phyloP scores from a whole-genome alignment of 768 basidiomycete species.

The Auriscalpium microsporum region DNA sequence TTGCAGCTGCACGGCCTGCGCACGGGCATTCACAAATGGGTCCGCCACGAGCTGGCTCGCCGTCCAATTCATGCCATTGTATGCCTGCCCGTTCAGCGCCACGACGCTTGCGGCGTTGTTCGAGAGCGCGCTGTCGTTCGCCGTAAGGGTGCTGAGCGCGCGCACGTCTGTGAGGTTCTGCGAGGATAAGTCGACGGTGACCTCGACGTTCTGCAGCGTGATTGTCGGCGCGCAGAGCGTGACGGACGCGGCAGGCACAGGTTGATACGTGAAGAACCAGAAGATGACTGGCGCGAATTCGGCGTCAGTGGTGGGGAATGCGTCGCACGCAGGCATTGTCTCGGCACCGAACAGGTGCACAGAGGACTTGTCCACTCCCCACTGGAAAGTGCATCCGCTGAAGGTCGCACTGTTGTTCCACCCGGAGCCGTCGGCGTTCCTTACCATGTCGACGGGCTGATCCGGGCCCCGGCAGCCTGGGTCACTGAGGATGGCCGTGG shows the following conservation, averaged over 20 bases:
- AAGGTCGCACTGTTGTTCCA: conserved; percentile 39
- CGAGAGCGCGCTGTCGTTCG: conserved; percentile 29
- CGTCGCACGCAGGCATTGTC: conserved; percentile 12
- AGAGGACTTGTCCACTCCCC: conserved; percentile 31
- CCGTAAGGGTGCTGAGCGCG: conserved; percentile 30
- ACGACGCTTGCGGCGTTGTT: conserved; percentile 28
- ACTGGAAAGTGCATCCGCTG: conserved; percentile 33
- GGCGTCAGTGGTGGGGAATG: conserved; percentile 19
- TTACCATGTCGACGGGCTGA: conserved; percentile 31
- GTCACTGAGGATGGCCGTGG: conserved; percentile 38
- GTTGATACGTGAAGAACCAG: conserved; percentile 47
- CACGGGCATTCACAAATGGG: conserved; percentile 30
- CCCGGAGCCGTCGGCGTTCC: conserved; percentile 20
- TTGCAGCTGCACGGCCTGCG: conserved; percentile 37
- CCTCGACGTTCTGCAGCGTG: conserved; percentile 36
- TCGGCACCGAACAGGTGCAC: conserved; percentile 34
- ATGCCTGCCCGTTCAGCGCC: conserved; percentile 37
- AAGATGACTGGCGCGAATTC: conserved; percentile 44
- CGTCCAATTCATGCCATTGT: conserved; percentile 48
- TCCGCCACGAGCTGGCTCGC: conserved; percentile 28
- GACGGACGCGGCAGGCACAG: conserved; percentile 31
- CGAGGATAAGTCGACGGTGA: conserved; percentile 35
- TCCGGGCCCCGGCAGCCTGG: conserved; percentile 33
- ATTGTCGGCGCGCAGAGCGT: conserved; percentile 41
- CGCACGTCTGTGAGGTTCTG: conserved; percentile 35